Base-by-base conservation (phyloP, 2,329 filamentous ascomycete species). In the Hypomyces perniciosus region DNA sequence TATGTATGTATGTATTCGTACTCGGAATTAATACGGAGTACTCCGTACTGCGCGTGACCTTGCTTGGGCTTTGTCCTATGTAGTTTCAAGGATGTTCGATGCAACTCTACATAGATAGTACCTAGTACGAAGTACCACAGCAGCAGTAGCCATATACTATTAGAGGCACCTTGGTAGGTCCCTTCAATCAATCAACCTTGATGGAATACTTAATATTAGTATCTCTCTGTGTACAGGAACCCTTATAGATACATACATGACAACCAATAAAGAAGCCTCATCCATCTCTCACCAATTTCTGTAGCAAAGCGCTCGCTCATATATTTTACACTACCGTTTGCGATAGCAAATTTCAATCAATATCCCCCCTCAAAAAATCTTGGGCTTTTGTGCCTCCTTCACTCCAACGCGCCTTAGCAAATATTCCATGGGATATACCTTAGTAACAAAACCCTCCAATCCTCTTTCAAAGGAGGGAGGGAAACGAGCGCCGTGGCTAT, bases 401-500 rank as follows among this genome's bases (percentile, higher is more conserved):
- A n/a, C 10, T 31, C 38, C 51, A 49, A 54, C 51, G 51, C 59
- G 56, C 55, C 46, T 55, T 57, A 55, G 30, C 50, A 56, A 56
- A 50, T 44, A 56, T 41, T 51, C 39, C 42, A 57, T 48, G 51
- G 43, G 42, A 59, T 34, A 55, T 48, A n/a, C n/a, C n/a, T n/a
- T n/a, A 49, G 54, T 27, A 31, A 43, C 46, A 45, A 42, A 5
- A 29, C 42, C 45, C 31, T 41, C 40, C 41, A 46, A 46, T 31
- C 35, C 48, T 45, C 31, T 29, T 12, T 35, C 34, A 46, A 41
- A 38, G 28, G 48, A 42, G 37, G 43, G 31, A 52, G 46, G 46
- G 41, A 48, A 60, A 59, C 57, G 55, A 64, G 56, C 57, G 60
- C 62, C 56, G 53, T 57, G 55, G 56, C 55, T 57, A 60, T 59